phyloP scores from a whole-genome alignment of 2,329 filamentous ascomycete genomes.

The Cercospora beticola region DNA sequence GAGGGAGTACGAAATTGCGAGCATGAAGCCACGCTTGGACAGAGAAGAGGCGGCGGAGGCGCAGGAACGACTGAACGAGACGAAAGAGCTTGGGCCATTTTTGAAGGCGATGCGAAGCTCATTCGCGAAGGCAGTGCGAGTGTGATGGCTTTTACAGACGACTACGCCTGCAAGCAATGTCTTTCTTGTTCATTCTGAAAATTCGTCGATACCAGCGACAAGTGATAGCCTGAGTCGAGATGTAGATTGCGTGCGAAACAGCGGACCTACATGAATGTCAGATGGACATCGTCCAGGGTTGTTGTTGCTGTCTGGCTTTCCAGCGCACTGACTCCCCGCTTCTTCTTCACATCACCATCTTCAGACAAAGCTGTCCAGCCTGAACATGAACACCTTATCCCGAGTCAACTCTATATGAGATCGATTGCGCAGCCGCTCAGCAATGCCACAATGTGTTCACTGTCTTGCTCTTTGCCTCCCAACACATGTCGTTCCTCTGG shows the following conservation, averaged over 20 bases:
- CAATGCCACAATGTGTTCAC: neutral
- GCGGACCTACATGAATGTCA: neutral
- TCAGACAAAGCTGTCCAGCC: neutral
- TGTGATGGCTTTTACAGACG: neutral
- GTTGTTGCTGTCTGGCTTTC: neutral
- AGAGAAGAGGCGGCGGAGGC: constrained; percentile 73
- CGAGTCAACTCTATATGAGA: neutral
- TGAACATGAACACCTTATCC: neutral
- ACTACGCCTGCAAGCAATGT: neutral
- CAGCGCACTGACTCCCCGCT: neutral
- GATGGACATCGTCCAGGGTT: neutral
- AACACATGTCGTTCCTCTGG: neutral
- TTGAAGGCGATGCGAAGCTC: constrained; percentile 80
- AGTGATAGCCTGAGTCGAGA: neutral
- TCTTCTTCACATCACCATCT: neutral
- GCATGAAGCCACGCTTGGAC: constrained; percentile 79
- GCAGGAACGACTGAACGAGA: constrained; percentile 78
- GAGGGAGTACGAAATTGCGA: constrained; percentile 80
- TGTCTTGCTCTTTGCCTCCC: neutral
- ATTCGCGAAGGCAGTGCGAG: constrained; percentile 58
- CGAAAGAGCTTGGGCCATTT: constrained; percentile 67
- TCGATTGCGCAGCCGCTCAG: neutral
- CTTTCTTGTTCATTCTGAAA: neutral
- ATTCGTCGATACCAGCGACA: neutral
- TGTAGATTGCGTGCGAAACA: neutral